phyloP scores from a whole-genome alignment of 2,329 filamentous ascomycete species.

The Paraphaeosphaeria sporulosa region DNA sequence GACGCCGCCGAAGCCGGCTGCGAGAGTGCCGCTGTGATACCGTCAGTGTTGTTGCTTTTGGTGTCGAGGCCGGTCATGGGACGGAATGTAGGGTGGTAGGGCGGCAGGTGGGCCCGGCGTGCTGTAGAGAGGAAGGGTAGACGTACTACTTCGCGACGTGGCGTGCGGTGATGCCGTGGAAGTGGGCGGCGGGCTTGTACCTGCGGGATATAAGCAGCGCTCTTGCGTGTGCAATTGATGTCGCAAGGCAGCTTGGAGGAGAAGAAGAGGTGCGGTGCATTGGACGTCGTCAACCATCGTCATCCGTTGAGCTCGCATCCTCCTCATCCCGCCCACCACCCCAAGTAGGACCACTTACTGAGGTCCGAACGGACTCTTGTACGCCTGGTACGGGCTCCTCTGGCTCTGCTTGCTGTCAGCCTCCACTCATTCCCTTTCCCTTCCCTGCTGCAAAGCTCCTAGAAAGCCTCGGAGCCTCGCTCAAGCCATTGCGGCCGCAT shows the following conservation, averaged over 20 bases:
- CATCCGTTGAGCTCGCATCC: neutral
- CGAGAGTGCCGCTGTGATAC: constrained; percentile 49
- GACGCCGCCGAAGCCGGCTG: constrained; percentile 63
- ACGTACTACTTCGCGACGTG: constrained; percentile 57
- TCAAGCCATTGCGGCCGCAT: constrained; percentile 19
- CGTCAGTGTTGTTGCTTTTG: constrained; percentile 14
- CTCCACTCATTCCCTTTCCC: neutral
- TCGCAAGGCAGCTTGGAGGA: neutral
- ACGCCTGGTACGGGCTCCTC: constrained; percentile 56
- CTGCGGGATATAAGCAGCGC: constrained; percentile 45
- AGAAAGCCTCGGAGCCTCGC: neutral
- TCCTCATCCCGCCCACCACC: constrained; percentile 1
- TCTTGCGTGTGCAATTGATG: neutral
- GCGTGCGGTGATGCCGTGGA: constrained; percentile 58
- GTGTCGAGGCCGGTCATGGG: neutral
- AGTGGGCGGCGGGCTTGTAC: constrained; percentile 58
- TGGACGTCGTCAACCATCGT: neutral
- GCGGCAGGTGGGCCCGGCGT: neutral
- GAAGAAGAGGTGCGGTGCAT: neutral
- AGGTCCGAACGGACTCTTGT: constrained; percentile 65
- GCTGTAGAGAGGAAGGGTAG: neutral
- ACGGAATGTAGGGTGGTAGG: neutral
- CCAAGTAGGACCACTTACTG: constrained; percentile 56
- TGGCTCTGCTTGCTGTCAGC: constrained; percentile 36
- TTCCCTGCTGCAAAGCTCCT: too few relatives aligned